These are phyloP conservation scores for Artemisia annua DNA, from an alignment of 129 eudicot species.

Conservation along the genomic window DNA sequence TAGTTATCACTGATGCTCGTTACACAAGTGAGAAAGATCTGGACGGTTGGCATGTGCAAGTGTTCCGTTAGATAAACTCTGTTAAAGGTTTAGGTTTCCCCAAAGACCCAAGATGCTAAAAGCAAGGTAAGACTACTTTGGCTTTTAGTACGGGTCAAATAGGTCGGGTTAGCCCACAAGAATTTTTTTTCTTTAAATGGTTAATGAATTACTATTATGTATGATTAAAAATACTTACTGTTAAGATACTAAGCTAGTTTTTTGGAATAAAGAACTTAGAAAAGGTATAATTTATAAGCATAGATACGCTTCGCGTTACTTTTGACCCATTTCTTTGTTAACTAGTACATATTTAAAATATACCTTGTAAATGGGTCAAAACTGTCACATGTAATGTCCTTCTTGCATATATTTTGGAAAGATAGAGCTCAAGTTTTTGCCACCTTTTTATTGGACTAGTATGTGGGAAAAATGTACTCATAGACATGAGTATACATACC, in stretches of 20 bases:
- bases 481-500: too few species aligned
- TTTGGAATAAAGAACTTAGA: too few species aligned
- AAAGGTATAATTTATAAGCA: not conserved
- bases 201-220: too few species aligned
- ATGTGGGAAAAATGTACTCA: too few species aligned
- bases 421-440: not conserved
- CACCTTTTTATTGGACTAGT: constrained; percentile 35
- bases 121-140: constrained; percentile 31
- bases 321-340: not conserved
- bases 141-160: not conserved
- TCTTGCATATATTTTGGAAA: too few species aligned
- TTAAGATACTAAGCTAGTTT: too few species aligned
- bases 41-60: constrained; percentile 79
- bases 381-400: too few species aligned
- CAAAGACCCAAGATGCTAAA: constrained; percentile 47
- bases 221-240: too few species aligned
- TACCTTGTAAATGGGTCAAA: too few species aligned
- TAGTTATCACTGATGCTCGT: constrained; percentile 48
- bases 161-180: not conserved
- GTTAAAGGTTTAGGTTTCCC: constrained; percentile 56
- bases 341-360: too few species aligned
- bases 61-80: constrained; percentile 58
- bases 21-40: constrained; percentile 43
- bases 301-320: not conserved
- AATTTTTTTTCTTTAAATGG: too few species aligned